These are phyloP conservation scores for Penium margaritaceum DNA, from an alignment of 139 green algal species.

Conservation along the genomic window DNA sequence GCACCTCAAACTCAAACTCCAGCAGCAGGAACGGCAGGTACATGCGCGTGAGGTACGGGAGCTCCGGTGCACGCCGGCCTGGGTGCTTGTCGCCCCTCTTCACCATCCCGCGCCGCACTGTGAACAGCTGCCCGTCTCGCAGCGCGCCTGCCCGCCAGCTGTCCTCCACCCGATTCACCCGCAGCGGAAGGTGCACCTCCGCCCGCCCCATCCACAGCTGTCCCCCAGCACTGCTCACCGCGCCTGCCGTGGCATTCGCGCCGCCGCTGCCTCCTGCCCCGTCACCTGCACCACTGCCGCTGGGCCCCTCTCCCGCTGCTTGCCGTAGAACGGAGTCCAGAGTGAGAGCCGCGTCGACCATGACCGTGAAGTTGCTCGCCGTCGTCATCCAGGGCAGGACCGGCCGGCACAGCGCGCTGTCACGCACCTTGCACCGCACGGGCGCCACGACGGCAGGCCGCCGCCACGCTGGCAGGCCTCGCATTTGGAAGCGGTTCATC, in stretches of 20 bases:
- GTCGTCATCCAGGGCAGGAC: background rate
- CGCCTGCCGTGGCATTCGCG: no score
- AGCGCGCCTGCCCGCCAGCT: conserved; percentile 8
- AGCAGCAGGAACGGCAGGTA: conserved; percentile 15
- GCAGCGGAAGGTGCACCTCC: conserved; percentile 2
- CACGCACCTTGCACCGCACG: background rate
- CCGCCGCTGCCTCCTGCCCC: no score
- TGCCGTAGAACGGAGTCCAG: no score
- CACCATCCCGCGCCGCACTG: background rate
- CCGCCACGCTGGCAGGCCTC: background rate
- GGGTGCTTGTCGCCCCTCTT: conserved; percentile 12
- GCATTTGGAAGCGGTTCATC: conserved; percentile 22
- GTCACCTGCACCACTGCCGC: no score
- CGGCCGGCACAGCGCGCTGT: background rate
- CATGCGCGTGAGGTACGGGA: conserved; percentile 11
- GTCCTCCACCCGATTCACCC: conserved; percentile 24
- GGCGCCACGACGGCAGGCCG: background rate
- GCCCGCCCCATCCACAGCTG: conserved; percentile 22
- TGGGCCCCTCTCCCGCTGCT: no score
- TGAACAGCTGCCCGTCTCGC: conserved; percentile 8
- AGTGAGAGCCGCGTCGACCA: no score
- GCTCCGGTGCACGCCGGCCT: background rate
- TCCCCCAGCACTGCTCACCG: no score
- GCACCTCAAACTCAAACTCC: conserved; percentile 10
- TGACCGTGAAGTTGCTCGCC: background rate